Conservation (phyloP, 1,284 basidiomycete species). For the Ganoderma boninense region DNA sequence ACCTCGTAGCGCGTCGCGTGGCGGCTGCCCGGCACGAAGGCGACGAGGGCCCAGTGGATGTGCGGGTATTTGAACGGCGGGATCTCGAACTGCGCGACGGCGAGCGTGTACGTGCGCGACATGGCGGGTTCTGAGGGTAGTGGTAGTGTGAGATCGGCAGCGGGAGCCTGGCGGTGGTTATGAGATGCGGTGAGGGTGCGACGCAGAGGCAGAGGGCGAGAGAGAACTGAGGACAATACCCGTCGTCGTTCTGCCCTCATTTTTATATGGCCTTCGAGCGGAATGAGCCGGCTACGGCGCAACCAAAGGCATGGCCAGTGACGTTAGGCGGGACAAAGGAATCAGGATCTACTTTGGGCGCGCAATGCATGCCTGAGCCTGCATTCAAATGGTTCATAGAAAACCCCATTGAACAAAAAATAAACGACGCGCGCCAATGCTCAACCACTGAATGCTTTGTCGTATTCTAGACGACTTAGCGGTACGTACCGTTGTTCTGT, state of each 20-base stretch:
- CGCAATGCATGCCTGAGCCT: neutral
- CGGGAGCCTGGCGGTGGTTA: neutral
- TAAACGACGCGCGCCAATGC: neutral
- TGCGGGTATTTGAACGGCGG: slow-evolving; percentile 1
- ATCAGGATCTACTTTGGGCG: neutral
- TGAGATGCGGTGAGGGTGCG: neutral
- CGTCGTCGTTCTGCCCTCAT: neutral
- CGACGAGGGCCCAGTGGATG: slow-evolving; percentile 4
- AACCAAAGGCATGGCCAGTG: neutral
- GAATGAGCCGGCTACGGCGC: neutral
- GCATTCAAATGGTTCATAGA: neutral
- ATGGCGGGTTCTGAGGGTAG: neutral
- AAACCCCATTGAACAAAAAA: neutral
- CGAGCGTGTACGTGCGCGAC: neutral
- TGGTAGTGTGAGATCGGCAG: too few relatives aligned
- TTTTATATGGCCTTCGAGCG: neutral
- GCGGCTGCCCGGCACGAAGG: neutral
- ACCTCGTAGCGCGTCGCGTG: neutral
- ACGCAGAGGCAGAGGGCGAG: neutral
- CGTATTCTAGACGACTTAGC: neutral
- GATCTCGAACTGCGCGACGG: neutral
- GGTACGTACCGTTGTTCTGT: too few relatives aligned
- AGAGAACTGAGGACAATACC: neutral
- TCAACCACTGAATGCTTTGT: neutral
- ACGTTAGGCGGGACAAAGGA: neutral